phyloP scores from a whole-genome alignment of 208 protist species.

The Crithidia acanthocephali region DNA sequence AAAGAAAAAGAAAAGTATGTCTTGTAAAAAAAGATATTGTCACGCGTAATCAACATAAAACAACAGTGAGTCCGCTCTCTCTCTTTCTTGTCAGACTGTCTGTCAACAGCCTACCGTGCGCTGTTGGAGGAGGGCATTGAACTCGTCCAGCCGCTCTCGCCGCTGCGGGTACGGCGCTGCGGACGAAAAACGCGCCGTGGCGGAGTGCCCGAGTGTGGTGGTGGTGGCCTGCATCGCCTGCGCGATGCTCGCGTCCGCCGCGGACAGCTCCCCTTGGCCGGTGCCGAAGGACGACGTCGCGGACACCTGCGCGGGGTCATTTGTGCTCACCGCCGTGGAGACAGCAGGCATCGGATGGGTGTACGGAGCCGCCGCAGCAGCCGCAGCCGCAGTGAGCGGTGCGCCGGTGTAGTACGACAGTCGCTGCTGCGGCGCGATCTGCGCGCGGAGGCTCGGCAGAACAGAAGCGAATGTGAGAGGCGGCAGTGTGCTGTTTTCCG shows the following conservation, averaged over 20 bases:
- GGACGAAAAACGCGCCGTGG: not conserved
- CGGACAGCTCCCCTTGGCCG: not conserved
- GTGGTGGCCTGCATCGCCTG: not conserved
- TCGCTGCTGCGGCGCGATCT: constrained; percentile 1
- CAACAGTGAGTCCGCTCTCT: no score
- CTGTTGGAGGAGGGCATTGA: constrained; percentile 46
- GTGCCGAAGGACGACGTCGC: not conserved
- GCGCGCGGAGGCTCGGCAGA: constrained; percentile 19
- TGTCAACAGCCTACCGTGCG: constrained; percentile 15
- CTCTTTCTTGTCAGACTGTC: not conserved
- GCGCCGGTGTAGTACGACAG: constrained; percentile 30
- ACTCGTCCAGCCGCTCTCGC: constrained; percentile 42
- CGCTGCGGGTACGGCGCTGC: constrained; percentile 20
- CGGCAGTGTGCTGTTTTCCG: not conserved
- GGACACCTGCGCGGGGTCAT: not conserved
- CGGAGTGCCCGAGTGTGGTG: not conserved
- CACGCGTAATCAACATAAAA: no score
- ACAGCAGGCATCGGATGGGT: not conserved
- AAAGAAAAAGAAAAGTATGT: no score
- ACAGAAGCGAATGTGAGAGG: constrained; percentile 19
- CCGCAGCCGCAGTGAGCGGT: not conserved
- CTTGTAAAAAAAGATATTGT: no score
- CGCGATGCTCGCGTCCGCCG: not conserved
- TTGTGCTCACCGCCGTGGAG: not conserved
- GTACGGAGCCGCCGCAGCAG: no score